Base-by-base conservation (phyloP, 176 grass and related monocot genomes). In the Aegilops umbellulata region DNA sequence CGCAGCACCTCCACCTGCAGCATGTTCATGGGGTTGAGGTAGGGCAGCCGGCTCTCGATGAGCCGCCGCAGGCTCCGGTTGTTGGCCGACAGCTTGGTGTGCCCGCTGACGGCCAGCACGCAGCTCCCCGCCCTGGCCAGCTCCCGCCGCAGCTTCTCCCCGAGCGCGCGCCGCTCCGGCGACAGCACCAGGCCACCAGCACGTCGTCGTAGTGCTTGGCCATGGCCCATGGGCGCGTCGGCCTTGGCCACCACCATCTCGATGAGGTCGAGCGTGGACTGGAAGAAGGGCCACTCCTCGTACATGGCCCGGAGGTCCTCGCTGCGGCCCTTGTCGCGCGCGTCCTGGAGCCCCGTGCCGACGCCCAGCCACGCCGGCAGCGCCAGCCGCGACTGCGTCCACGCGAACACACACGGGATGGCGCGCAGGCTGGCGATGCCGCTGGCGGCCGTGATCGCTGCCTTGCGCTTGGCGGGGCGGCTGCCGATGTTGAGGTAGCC, bases 181-280 rank as follows among this genome's bases (percentile, higher is more conserved):
- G 61, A 75, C 49, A 60, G 60, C 60, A 98, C 93, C n/a, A n/a
- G n/a, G n/a, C n/a, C n/a, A n/a, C n/a, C 20, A 98, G 88, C 84
- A 89, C 38, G 39, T 94, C 91, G n/a, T 95, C 95, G 23, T 95
- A 98, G 49, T 90, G 93, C 81, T 85, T 87, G 2, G 93, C 86
- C 51, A 94, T n/a, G n/a, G n/a, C n/a, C n/a, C n/a, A n/a, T 91
- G 36, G 85, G 46, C 62, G 92, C 83, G 81, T 98, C 93, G 11
- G 95, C 95, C 62, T 98, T 98, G 0, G 95, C 95, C 76, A 93
- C 62, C 67, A 98, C 93, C 95, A 98, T 98, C 85, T 98, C 95
- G 55, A 98, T 98, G 17, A 98, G 84, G 47, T 98, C 95, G 12
- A 95, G 8, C 1, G 93, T 98, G n/a, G 91, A 94, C 85, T 94